Base-by-base conservation (phyloP, 345 rosid species). In the Salix viminalis region DNA sequence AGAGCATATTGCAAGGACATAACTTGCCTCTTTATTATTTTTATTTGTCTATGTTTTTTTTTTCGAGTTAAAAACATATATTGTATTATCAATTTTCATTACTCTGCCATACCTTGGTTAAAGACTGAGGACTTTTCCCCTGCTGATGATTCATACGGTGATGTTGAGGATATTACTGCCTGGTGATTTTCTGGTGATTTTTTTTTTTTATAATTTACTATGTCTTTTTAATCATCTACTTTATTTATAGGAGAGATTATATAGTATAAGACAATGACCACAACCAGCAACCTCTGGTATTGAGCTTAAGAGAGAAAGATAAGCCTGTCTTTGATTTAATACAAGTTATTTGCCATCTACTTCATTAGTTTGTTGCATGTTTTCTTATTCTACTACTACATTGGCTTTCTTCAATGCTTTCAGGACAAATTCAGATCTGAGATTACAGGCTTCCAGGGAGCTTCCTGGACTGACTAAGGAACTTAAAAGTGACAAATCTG, bases 391-490 rank as follows among this genome's bases (percentile, higher is more conserved):
- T 30, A 2, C 69, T 30, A 30, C 58, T 70, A 62, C 71, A 50
- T 77, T 44, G 75, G 67, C 52, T 13, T 54, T 68, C n/a, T 69
- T n/a, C 37, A 72, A 64, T 30, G 30, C 80, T 78, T 83, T 78
- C 87, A 88, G 88, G 87, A 85, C 68, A 39, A 73, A 52, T 74
- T 62, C 80, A 32, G 80, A 75, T 77, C 37, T 83, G 26, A 83
- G 77, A 71, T 71, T 84, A 83, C 79, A 76, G 83, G 88, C 83
- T 32, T 83, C 87, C 18, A 77, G 66, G 76, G 85, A 87, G 72
- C 79, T 82, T 64, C 75, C 80, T 9, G 81, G 62, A 56, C 66
- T 88, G 77, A 76, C 84, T 23, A 74, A 74, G 79, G 87, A 84
- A 85, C 73, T 76, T 61, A 62, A 66, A 80, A 74, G 71, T 65